These are phyloP conservation scores for Sutorius australiensis DNA, from an alignment of 768 basidiomycete genomes.

Conservation along the genomic window DNA sequence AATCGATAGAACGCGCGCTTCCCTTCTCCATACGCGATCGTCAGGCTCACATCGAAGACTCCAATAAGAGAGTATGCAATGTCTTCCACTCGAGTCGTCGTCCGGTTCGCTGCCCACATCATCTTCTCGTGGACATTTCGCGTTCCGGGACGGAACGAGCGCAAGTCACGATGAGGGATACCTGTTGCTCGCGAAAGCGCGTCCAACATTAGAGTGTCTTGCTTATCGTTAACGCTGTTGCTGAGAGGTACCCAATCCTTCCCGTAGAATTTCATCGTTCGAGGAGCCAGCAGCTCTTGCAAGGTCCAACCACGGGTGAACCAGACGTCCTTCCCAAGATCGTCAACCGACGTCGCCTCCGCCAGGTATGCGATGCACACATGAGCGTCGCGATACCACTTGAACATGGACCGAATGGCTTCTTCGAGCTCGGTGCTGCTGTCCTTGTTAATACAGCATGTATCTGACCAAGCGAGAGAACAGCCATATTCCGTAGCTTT, in stretches of 20 bases:
- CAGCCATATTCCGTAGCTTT: constrained; percentile 29
- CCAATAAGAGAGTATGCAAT: constrained; percentile 33
- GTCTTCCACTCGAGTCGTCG: constrained; percentile 33
- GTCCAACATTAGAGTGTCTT: constrained; percentile 20
- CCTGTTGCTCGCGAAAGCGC: constrained; percentile 26
- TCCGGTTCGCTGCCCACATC: constrained; percentile 34
- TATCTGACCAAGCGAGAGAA: constrained; percentile 33
- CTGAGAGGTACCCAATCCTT: constrained; percentile 25
- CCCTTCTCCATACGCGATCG: constrained; percentile 35
- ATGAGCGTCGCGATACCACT: constrained; percentile 29
- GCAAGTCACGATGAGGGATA: constrained; percentile 24
- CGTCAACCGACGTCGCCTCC: constrained; percentile 28
- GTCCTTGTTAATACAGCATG: constrained; percentile 34
- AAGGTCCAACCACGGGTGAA: constrained; percentile 33
- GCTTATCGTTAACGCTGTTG: constrained; percentile 26
- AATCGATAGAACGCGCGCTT: constrained; percentile 29
- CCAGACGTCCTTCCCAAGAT: constrained; percentile 26
- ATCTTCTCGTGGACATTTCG: constrained; percentile 28
- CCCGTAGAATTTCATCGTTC: constrained; percentile 31
- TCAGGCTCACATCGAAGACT: constrained; percentile 32
- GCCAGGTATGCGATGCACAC: constrained; percentile 32
- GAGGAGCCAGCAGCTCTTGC: constrained; percentile 28
- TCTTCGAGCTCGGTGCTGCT: constrained; percentile 35
- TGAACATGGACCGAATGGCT: constrained; percentile 34
- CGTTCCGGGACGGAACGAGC: constrained; percentile 23